Evolutionary conservation across 2,329 filamentous ascomycete species (phyloP).

Genomic region (Sclerotinia borealis): DNA sequence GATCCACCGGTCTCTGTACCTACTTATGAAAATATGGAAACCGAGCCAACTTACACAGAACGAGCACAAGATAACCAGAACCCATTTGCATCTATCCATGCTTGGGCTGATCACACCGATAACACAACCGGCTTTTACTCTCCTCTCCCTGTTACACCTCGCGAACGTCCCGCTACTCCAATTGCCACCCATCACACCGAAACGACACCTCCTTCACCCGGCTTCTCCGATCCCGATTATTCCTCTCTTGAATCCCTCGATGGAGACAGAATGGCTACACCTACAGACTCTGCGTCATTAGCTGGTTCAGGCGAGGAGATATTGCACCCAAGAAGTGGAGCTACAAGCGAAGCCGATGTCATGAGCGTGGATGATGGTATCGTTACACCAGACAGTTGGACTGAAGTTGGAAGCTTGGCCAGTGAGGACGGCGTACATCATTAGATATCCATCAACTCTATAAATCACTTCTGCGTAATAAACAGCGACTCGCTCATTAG

Average conservation of each 20-base stretch:
- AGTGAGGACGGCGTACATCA: constrained; percentile 36
- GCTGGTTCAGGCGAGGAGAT: constrained; percentile 44
- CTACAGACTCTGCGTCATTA: constrained; percentile 52
- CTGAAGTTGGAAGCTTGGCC: constrained; percentile 56
- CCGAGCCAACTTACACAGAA: constrained; percentile 38
- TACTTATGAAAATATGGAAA: constrained; percentile 19
- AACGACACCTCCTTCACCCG: constrained; percentile 21
- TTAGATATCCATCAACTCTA: constrained; percentile 20
- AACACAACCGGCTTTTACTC: constrained; percentile 48
- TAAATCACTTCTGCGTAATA: not conserved
- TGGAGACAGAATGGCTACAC: constrained; percentile 49
- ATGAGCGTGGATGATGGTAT: constrained; percentile 56
- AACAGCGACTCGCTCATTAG: not conserved
- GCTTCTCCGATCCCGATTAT: constrained; percentile 23
- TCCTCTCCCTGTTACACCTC: constrained; percentile 46
- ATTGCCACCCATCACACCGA: constrained; percentile 16
- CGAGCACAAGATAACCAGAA: constrained; percentile 46
- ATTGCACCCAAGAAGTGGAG: constrained; percentile 33
- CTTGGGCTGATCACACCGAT: constrained; percentile 48
- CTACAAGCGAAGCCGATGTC: constrained; percentile 45
- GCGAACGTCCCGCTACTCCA: constrained; percentile 28
- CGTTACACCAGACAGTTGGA: constrained; percentile 57
- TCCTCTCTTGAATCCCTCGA: constrained; percentile 19
- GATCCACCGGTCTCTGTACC: constrained; percentile 27
- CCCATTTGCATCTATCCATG: constrained; percentile 56